Conservation (phyloP, 2,329 filamentous ascomycete species). For the Hirsutella minnesotensis region DNA sequence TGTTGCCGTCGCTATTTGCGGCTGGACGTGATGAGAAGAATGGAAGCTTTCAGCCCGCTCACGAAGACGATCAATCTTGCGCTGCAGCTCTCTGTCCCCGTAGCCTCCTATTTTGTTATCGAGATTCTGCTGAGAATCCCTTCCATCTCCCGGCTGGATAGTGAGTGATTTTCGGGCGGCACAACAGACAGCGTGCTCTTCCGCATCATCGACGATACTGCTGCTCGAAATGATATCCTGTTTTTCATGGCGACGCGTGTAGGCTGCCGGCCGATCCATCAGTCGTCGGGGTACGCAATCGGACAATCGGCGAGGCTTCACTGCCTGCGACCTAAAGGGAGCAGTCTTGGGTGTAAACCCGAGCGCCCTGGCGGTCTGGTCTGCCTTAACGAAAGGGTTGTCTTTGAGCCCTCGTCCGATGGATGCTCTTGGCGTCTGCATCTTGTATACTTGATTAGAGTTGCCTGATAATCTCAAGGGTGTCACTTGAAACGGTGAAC, state of each 20-base stretch:
- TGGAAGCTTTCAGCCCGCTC: constrained; percentile 22
- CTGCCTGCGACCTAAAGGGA: constrained; percentile 8
- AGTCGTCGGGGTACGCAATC: constrained; percentile 16
- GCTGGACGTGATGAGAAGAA: constrained; percentile 20
- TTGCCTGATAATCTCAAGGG: too few species aligned
- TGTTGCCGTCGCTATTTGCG: neutral
- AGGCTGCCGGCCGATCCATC: constrained; percentile 5
- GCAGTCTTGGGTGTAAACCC: constrained; percentile 11
- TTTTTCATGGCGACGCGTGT: constrained; percentile 8
- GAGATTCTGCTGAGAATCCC: neutral
- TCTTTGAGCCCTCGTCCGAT: constrained; percentile 11
- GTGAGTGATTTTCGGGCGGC: constrained; percentile 7
- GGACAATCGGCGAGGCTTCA: constrained; percentile 12
- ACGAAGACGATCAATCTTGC: constrained; percentile 17
- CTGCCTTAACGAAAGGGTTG: constrained; percentile 21
- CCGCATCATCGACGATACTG: constrained; percentile 13
- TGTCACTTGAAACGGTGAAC: too few species aligned
- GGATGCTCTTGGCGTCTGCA: neutral
- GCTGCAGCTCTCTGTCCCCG: constrained; percentile 8
- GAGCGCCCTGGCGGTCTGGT: constrained; percentile 11
- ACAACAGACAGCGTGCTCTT: constrained; percentile 21
- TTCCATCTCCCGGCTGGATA: constrained; percentile 1
- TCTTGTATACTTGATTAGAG: neutral
- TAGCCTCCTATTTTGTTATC: constrained; percentile 2
- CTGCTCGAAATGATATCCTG: constrained; percentile 16